These are phyloP conservation scores for Poronia punctata DNA, from an alignment of 495 filamentous ascomycete species.

Conservation along the genomic window DNA sequence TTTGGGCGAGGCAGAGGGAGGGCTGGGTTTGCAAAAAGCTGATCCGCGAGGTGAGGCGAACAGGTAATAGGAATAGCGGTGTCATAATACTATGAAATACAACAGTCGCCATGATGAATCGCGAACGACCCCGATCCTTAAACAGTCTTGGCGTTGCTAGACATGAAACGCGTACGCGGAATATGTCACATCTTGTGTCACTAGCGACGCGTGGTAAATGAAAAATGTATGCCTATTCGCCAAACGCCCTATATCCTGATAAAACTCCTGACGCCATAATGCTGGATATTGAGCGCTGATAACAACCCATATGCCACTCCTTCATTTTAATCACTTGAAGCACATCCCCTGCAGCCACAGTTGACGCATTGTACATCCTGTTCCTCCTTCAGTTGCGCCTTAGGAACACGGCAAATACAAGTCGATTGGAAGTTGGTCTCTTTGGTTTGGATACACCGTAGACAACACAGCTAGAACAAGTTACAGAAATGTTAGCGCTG, in stretches of 20 bases:
- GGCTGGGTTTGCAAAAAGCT: conserved; percentile 37
- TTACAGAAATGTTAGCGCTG: conserved; percentile 6
- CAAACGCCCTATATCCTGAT: conserved; percentile 7
- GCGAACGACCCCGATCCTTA: background rate
- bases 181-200: too few species aligned
- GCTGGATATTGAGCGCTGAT: conserved; percentile 10
- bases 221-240: conserved; percentile 8
- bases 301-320: conserved; percentile 4
- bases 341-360: conserved; percentile 89
- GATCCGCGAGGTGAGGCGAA: background rate
- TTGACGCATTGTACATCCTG: conserved; percentile 91
- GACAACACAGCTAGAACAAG: conserved; percentile 67
- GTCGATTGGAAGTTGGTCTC: conserved; percentile 98
- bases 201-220: background rate
- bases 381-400: conserved; percentile 82
- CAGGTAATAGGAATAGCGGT: background rate
- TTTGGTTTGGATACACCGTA: conserved; percentile 95
- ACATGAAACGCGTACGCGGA: too few species aligned
- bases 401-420: conserved; percentile 94
- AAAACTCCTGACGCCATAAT: conserved; percentile 19
- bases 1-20: conserved; percentile 58
- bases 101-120: background rate
- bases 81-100: background rate
- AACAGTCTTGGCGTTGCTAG: too few species aligned
- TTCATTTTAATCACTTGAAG: conserved; percentile 63